Percentiles rank a stretch among this genome's conserved stretches.
Conservation (phyloP, 352 stramenopile species). For the Globisporangium sylvaticum region DNA sequence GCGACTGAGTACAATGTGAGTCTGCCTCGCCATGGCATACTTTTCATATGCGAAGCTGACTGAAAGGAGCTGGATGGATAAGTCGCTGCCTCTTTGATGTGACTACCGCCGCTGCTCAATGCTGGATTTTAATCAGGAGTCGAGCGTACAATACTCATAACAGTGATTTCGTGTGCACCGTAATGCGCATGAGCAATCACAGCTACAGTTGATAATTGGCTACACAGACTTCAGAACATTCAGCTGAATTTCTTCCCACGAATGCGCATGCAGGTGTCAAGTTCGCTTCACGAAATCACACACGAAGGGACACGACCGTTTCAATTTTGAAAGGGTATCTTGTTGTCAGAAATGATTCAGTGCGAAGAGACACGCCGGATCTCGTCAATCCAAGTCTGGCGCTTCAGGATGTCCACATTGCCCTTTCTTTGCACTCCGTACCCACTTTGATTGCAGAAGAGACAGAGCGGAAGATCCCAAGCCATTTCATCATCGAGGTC, state of each 20-base stretch:
- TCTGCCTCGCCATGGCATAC: background rate
- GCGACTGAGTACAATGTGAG: background rate
- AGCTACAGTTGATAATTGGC: background rate
- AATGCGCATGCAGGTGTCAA: too few relatives aligned
- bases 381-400: constrained; percentile 5
- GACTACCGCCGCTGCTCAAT: background rate
- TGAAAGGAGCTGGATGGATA: background rate
- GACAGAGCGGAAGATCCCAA: background rate
- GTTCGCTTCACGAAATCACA: too few relatives aligned
- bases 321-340: background rate
- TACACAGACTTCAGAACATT: background rate
- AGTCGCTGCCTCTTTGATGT: background rate
- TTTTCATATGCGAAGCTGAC: background rate
- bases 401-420: constrained; percentile 2
- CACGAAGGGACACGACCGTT: too few relatives aligned
- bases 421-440: constrained; percentile 8
- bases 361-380: constrained; percentile 5
- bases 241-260: background rate
- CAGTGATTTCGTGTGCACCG: background rate
- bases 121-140: background rate
- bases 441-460: constrained; percentile 7
- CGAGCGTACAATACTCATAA: background rate
- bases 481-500: background rate
- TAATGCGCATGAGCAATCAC: background rate
- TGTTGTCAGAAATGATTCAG: background rate